Evolutionary conservation across 2,329 filamentous ascomycete species (phyloP), one percentile per base, ranked within the genome.

Genomic region (Rasamsonia emersonii): DNA sequence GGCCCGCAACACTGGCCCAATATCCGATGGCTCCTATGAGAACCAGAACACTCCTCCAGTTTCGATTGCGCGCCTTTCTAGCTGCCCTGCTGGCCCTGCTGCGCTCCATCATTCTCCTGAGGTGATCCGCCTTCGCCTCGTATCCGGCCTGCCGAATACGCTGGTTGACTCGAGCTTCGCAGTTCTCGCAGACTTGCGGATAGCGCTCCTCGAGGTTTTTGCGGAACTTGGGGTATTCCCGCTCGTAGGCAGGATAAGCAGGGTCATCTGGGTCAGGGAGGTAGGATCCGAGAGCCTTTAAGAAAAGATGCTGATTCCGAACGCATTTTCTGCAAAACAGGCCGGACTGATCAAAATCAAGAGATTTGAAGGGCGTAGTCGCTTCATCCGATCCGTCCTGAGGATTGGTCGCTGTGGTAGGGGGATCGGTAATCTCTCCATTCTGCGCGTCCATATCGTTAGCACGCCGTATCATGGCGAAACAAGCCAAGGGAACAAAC

Each of bases 351-450:
- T 46, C 37, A 33, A 53, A 47, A 24, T 53, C 43, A 34, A 41
- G 33, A 23, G 53, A 45, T 38, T 55, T 42, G 36, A 54, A 46
- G 25, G 48, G 51, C 76, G 82, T 40, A 70, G 63, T 40, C 41
- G 52, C 45, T 45, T 60, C 51, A 48, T 50, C 17, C 15, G 28
- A 9, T 5, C 23, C 35, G 43, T 23, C 43, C 55, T 39, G 57
- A 20, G 24, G 55, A 28, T 63, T 61, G n/a, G 68, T 71, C 37
- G 74, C 73, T 13, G 70, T 62, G 15, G 78, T 68, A 2, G 85
- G 86, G 16, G 88, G 85, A 57, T 98, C 89, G 35, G 84, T 82
- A 43, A 96, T 91, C 30, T 93, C 78, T 49, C 89, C 89, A 54
- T 85, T 76, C 82, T 91, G 49, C 3, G 29, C 8, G 21, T n/a